Conservation (phyloP, 768 basidiomycete species). For the Boletus rufocinnamomeus region DNA sequence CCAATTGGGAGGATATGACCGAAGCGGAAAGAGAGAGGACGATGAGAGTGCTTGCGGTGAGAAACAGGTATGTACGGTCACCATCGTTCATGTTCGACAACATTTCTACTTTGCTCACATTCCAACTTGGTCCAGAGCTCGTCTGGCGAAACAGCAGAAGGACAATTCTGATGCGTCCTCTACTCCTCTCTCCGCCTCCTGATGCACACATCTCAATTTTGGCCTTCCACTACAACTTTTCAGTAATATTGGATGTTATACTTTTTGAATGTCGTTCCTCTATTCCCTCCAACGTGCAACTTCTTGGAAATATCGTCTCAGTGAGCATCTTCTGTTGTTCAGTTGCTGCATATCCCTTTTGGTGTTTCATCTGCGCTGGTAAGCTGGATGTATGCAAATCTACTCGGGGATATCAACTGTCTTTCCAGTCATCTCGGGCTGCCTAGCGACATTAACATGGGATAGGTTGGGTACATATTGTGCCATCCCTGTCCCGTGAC, state of each 20-base stretch:
- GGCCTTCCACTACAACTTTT: background rate
- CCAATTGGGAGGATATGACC: slow-evolving; percentile 63
- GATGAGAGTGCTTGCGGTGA: slow-evolving; percentile 51
- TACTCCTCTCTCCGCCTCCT: background rate
- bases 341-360: background rate
- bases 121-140: slow-evolving; percentile 4
- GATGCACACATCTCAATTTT: background rate
- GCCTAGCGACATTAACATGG: background rate
- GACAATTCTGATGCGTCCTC: slow-evolving; percentile 3
- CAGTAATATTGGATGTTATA: background rate
- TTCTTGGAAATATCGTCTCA: background rate
- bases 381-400: background rate
- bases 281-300: background rate
- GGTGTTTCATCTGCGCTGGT: background rate
- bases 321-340: background rate
- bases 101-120: background rate
- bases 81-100: background rate
- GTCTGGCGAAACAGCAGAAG: slow-evolving; percentile 10
- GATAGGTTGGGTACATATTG: background rate
- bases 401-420: background rate
- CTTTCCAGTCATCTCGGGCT: too few species aligned
- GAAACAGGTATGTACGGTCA: slow-evolving; percentile 49
- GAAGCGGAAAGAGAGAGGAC: slow-evolving; percentile 58
- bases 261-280: background rate
- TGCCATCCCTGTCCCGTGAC: background rate